Conservation (phyloP, 768 basidiomycete species). For the Trametes gibbosa region DNA sequence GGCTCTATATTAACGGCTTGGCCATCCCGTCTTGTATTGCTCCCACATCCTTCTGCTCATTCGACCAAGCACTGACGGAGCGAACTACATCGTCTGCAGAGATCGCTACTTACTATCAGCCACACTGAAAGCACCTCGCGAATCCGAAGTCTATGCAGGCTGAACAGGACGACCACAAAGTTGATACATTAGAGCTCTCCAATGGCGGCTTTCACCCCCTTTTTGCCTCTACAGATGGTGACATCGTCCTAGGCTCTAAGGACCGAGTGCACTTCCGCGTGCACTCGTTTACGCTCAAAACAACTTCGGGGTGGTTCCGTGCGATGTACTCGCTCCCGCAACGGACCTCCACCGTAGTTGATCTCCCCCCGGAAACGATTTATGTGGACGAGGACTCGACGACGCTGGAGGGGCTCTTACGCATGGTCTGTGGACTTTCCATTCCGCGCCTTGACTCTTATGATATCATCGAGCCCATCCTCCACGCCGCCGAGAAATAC, state of each 20-base stretch:
- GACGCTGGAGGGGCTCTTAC: conserved; percentile 54
- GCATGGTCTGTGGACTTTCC: conserved; percentile 60
- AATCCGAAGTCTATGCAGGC: conserved; percentile 7
- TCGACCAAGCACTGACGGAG: no score
- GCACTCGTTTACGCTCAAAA: conserved; percentile 58
- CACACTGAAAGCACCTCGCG: no score
- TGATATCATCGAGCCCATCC: conserved; percentile 53
- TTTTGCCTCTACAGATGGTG: conserved; percentile 53
- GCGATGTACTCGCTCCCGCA: conserved; percentile 60
- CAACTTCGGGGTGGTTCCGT: conserved; percentile 63
- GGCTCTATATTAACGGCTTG: no score
- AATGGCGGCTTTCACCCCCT: conserved; percentile 37
- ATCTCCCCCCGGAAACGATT: conserved; percentile 36
- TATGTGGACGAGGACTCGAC: conserved; percentile 55
- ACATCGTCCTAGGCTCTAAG: conserved; percentile 53
- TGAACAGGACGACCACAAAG: conserved; percentile 7
- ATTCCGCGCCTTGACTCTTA: conserved; percentile 48
- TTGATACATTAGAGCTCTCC: neutral
- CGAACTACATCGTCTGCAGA: no score
- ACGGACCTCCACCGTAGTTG: conserved; percentile 9
- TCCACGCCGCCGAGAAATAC: conserved; percentile 67
- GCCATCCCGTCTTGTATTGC: no score
- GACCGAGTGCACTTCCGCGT: conserved; percentile 53
- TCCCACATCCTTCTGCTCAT: no score
- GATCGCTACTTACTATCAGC: no score